Conservation (phyloP, 2,329 filamentous ascomycete genomes). For the Neonectria ditissima region DNA sequence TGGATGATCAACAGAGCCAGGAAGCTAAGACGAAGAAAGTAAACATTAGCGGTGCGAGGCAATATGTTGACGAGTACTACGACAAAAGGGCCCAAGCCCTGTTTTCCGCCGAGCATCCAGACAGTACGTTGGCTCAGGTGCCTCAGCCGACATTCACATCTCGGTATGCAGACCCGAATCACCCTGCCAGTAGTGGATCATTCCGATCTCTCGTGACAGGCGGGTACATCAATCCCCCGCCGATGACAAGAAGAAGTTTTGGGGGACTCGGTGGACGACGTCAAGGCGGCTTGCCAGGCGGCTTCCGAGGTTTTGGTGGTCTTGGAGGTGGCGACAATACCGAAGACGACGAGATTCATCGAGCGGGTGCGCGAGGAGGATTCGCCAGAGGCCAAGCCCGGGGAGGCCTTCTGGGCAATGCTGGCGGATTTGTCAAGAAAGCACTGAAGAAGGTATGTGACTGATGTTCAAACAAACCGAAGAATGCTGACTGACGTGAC, state of each 20-base stretch:
- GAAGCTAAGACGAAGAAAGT: constrained; percentile 9
- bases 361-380: not conserved
- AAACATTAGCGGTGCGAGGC: constrained; percentile 5
- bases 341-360: not conserved
- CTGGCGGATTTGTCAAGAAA: constrained; percentile 14
- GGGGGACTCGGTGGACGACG: not conserved
- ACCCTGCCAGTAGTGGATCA: constrained; percentile 31
- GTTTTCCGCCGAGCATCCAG: constrained; percentile 19
- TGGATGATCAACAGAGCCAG: not conserved
- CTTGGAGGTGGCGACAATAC: not conserved
- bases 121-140: constrained; percentile 7
- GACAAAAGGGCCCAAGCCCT: constrained; percentile 21
- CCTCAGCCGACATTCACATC: constrained; percentile 22
- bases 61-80: constrained; percentile 22
- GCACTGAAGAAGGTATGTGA: constrained; percentile 17
- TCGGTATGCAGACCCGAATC: constrained; percentile 30
- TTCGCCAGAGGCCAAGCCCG: not conserved
- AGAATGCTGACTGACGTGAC: not conserved
- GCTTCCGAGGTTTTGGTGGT: not conserved
- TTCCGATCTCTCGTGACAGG: constrained; percentile 34
- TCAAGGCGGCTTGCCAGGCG: no score
- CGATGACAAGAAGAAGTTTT: constrained; percentile 7
- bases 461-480: no score
- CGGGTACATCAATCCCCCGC: constrained; percentile 26
- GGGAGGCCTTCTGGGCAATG: not conserved